Evolutionary conservation across 2,329 filamentous ascomycete species (phyloP).

Genomic region (Stylonectria norvegica): DNA sequence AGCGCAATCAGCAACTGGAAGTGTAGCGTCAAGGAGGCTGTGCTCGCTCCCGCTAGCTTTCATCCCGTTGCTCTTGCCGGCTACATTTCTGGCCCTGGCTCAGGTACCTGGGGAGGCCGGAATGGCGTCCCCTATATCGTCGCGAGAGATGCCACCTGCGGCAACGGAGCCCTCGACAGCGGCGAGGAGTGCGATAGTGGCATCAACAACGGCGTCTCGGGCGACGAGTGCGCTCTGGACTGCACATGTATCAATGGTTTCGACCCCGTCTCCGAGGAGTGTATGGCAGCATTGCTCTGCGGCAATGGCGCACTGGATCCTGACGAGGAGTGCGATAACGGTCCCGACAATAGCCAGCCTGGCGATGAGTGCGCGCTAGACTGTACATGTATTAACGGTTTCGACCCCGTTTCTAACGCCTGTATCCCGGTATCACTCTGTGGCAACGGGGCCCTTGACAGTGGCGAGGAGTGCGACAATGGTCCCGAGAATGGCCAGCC

Average conservation of each 20-base stretch:
- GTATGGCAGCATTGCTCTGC: not conserved
- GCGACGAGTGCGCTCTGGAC: not conserved
- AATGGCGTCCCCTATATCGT: not conserved
- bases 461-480: not conserved
- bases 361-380: not conserved
- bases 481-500: not conserved
- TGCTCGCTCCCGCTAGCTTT: not conserved
- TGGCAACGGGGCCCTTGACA: not conserved
- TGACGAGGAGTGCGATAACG: not conserved
- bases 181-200: not conserved
- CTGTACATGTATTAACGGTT: not conserved
- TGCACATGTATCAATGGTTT: not conserved
- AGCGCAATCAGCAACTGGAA: not conserved
- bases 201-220: not conserved
- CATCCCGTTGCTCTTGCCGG: not conserved
- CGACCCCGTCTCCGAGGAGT: not conserved
- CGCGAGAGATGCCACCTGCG: not conserved
- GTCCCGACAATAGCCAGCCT: not conserved
- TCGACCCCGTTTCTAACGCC: not conserved
- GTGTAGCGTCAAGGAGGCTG: not conserved
- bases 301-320: not conserved
- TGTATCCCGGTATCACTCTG: not conserved
- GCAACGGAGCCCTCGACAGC: not conserved
- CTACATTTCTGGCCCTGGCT: not conserved
- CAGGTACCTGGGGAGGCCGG: not conserved